These are phyloP conservation scores for Mycena indigotica DNA, from an alignment of 768 basidiomycete genomes.

Conservation along the genomic window DNA sequence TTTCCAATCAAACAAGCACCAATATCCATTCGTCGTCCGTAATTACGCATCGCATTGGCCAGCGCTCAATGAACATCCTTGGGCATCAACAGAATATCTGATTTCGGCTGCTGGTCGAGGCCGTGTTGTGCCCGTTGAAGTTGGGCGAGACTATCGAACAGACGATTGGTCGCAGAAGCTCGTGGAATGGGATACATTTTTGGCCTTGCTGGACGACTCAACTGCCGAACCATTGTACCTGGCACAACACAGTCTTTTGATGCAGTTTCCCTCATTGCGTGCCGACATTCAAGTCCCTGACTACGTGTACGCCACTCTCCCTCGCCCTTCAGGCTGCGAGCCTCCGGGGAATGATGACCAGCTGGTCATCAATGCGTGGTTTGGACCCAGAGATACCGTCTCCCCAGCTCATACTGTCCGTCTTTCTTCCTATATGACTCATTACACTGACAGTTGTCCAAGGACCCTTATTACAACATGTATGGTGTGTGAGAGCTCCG, in stretches of 20 bases:
- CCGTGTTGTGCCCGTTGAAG: conserved; percentile 86
- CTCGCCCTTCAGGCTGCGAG: conserved; percentile 52
- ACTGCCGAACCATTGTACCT: conserved; percentile 62
- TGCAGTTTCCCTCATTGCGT: conserved; percentile 79
- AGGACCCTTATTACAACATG: conserved; percentile 95
- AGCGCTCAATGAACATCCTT: conserved; percentile 68
- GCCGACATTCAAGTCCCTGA: conserved; percentile 85
- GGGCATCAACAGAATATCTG: conserved; percentile 74
- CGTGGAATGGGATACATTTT: conserved; percentile 77
- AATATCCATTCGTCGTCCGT: conserved; percentile 73
- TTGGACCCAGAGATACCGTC: conserved; percentile 76
- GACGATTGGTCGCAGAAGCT: conserved; percentile 82
- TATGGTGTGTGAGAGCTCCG: conserved; percentile 56
- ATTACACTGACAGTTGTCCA: conserved; percentile 9
- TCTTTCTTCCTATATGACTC: conserved; percentile 9
- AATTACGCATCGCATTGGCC: conserved; percentile 74
- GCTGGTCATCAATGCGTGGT: conserved; percentile 76
- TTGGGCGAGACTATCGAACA: conserved; percentile 81
- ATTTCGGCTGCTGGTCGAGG: conserved; percentile 72
- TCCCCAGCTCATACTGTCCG: conserved; percentile 88
- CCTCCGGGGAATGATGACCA: conserved; percentile 69
- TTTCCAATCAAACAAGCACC: conserved; percentile 49
- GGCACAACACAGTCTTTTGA: conserved; percentile 86
- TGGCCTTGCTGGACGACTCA: conserved; percentile 46
- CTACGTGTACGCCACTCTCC: conserved; percentile 74